Evolutionary conservation across 805 yeast genomes (phyloP).

Genomic region (Candida khao-thaluensis): DNA sequence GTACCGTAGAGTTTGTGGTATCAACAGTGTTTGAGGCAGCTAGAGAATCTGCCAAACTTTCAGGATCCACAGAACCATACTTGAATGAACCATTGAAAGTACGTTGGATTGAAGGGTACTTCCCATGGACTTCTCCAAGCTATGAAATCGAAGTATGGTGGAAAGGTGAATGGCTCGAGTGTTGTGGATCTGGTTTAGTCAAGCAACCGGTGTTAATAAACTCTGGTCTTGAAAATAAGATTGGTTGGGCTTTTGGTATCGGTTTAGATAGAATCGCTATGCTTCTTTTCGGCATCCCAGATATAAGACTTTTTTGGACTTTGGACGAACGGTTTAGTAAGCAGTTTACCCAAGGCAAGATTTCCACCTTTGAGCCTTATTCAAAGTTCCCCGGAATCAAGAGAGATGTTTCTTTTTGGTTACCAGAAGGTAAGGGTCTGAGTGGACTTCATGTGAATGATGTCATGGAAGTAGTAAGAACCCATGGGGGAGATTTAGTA

Average conservation of each 20-base stretch:
- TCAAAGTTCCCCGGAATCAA: slow-evolving; percentile 86
- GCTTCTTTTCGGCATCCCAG: slow-evolving; percentile 93
- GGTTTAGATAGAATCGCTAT: slow-evolving; percentile 95
- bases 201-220: slow-evolving; percentile 72
- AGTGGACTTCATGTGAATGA: slow-evolving; percentile 87
- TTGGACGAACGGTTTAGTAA: slow-evolving; percentile 68
- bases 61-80: slow-evolving; percentile 59
- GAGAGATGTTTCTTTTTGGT: slow-evolving; percentile 93
- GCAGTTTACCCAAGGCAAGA: slow-evolving; percentile 68
- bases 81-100: slow-evolving; percentile 74
- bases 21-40: slow-evolving; percentile 79
- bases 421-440: slow-evolving; percentile 48
- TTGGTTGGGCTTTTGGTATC: slow-evolving; percentile 98
- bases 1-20: slow-evolving; percentile 81
- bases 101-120: slow-evolving; percentile 92
- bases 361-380: slow-evolving; percentile 78
- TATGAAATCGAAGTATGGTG: slow-evolving; percentile 99
- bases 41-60: slow-evolving; percentile 54
- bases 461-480: slow-evolving; percentile 88
- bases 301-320: slow-evolving; percentile 92
- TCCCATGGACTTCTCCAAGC: slow-evolving; percentile 98
- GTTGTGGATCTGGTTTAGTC: slow-evolving; percentile 94
- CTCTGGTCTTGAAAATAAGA: slow-evolving; percentile 63
- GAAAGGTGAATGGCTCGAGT: slow-evolving; percentile 97
- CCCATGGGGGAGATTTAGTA: slow-evolving; percentile 80